Evolutionary conservation across 768 basidiomycete species (phyloP).

Genomic region (Boletus bicolor): DNA sequence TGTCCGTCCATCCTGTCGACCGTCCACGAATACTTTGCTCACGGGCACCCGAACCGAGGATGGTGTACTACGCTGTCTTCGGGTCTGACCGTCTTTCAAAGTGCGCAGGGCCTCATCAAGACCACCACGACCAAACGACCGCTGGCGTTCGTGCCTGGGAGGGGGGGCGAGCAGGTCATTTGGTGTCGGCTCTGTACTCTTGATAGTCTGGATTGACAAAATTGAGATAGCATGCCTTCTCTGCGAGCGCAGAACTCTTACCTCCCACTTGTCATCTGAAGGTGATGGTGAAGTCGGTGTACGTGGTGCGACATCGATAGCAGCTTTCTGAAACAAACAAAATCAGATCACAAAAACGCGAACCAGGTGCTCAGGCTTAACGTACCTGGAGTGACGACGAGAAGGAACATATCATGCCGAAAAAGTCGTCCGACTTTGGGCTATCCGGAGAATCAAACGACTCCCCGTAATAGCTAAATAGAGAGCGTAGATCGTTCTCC

Average conservation of each 20-base stretch:
- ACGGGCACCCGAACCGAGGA: constrained; percentile 13
- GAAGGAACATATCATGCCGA: constrained; percentile 70
- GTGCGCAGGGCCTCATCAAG: constrained; percentile 84
- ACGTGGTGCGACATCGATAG: constrained; percentile 47
- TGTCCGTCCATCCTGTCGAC: constrained; percentile 15
- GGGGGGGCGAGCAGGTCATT: constrained; percentile 37
- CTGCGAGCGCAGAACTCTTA: not conserved
- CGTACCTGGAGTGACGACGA: constrained; percentile 67
- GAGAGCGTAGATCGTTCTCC: constrained; percentile 54
- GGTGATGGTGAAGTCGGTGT: not conserved
- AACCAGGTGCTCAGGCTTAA: not conserved
- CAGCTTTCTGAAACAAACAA: constrained; percentile 53
- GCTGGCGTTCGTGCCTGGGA: constrained; percentile 40
- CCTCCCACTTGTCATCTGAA: constrained; percentile 3
- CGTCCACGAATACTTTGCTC: constrained; percentile 29
- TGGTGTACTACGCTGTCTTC: constrained; percentile 11
- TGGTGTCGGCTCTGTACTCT: constrained; percentile 28
- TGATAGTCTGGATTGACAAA: constrained; percentile 39
- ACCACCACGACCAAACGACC: constrained; percentile 71
- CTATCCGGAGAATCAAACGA: constrained; percentile 58
- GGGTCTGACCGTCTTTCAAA: constrained; percentile 56
- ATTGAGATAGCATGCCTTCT: not conserved
- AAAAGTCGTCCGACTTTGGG: constrained; percentile 80
- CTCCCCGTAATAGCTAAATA: constrained; percentile 79
- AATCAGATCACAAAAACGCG: not conserved